Evolutionary conservation across 352 stramenopile genomes (phyloP).

Genomic region (Pythium aristosporum): DNA sequence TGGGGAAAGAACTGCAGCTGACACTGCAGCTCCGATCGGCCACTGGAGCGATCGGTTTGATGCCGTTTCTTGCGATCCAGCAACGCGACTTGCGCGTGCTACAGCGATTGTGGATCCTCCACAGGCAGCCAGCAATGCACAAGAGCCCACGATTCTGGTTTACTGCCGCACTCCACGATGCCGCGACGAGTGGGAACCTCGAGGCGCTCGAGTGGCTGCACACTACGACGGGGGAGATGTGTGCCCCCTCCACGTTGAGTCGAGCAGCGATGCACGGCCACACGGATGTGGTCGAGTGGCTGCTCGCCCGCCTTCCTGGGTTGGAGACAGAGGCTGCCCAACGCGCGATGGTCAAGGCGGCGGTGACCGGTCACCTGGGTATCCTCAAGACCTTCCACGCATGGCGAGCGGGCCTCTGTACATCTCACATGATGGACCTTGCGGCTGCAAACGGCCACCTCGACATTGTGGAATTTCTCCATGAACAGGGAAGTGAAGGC

Average conservation of each 20-base stretch:
- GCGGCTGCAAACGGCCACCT: constrained; percentile 26
- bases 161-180: constrained; percentile 12
- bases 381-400: constrained; percentile 23
- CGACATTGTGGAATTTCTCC: constrained; percentile 23
- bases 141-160: constrained; percentile 16
- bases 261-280: constrained; percentile 15
- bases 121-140: constrained; percentile 16
- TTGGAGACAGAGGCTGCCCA: background rate
- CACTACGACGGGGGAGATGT: background rate
- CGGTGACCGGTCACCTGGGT: constrained; percentile 18
- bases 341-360: constrained; percentile 19
- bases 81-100: constrained; percentile 11
- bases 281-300: constrained; percentile 20
- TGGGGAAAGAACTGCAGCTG: background rate
- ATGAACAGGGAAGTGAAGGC: constrained; percentile 4
- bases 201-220: constrained; percentile 23
- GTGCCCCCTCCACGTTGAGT: background rate
- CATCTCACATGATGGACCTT: constrained; percentile 11
- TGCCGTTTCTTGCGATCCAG: constrained; percentile 21
- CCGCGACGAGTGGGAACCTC: constrained; percentile 12
- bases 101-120: constrained; percentile 13
- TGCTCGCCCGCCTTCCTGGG: constrained; percentile 2
- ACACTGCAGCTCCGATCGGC: background rate
- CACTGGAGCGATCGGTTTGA: constrained; percentile 9
- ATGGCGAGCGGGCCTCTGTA: constrained; percentile 5